Evolutionary conservation across 2,329 filamentous ascomycete genomes (phyloP), one percentile per base, ranked within the genome.

Genomic region (Metarhizium album): DNA sequence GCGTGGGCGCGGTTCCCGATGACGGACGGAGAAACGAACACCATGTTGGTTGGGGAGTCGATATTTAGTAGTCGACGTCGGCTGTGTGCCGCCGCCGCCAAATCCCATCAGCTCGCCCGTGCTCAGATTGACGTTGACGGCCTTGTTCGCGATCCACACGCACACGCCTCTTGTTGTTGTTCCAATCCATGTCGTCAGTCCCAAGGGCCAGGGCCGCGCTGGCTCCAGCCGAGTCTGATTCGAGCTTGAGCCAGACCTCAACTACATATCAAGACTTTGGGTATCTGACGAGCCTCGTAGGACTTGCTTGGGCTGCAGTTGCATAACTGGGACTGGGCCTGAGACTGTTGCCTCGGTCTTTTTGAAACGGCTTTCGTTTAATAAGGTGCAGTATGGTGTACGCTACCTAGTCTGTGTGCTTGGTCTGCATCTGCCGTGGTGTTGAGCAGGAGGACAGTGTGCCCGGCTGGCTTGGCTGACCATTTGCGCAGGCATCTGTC

Each of bases 231-330:
- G 27, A 29, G 27, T 29, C 27, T 29, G 27, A 29, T 29, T 29
- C 27, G 11, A 29, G 11, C 7, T 29, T 9, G 7, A 29, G 27
- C 27, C 27, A 29, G 42, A 42, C 38, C 42, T 31, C 18, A 38
- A 23, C n/a, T 31, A n/a, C n/a, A n/a, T n/a, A 29, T 29, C 27
- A 29, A 46, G 48, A 40, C 20, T 22, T 46, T 46, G 37, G n/a
- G 45, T 47, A 47, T 45, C 49, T 51, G 45, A 48, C 37, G 48
- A 42, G 38, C 23, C 49, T 20, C 38, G 38, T 51, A 45, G 31
- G 31, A 51, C 45, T 51, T 51, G 49, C 45, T 51, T 51, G 49
- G 49, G 49, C 49, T 29, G 49, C 49, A 37, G 42, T 45, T 45
- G 45, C 48, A 45, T 23, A 37, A n/a, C 29, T 37, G 29, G 20